Evolutionary conservation across 1,284 basidiomycete species (phyloP).

Genomic region (Baeospora myosura): DNA sequence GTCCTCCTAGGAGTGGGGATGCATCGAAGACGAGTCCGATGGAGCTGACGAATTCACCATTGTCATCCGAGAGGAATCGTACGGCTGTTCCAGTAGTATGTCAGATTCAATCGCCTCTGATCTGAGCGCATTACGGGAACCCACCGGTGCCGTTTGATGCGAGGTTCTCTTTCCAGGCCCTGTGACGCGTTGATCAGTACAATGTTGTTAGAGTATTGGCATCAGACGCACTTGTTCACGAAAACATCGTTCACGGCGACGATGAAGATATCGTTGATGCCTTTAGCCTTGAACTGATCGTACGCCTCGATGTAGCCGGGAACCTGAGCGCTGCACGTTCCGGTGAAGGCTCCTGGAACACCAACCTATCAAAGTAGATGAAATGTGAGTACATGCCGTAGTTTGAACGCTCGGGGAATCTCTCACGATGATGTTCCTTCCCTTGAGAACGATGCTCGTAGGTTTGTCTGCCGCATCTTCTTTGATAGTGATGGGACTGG

Average conservation of each 20-base stretch:
- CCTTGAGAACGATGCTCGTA: constrained; percentile 45
- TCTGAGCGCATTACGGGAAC: constrained; percentile 16
- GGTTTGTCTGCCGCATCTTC: constrained; percentile 50
- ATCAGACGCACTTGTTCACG: constrained; percentile 42
- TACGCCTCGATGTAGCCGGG: constrained; percentile 59
- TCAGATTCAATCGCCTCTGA: too few relatives aligned
- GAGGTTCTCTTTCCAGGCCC: constrained; percentile 68
- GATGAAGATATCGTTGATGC: constrained; percentile 63
- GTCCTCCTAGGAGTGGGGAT: constrained; percentile 49
- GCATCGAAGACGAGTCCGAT: constrained; percentile 65
- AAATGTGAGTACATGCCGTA: constrained; percentile 7
- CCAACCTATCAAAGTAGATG: constrained; percentile 34
- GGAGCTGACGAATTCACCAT: constrained; percentile 46
- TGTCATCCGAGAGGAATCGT: constrained; percentile 65
- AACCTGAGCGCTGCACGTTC: constrained; percentile 22
- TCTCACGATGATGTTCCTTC: constrained; percentile 67
- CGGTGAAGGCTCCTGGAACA: constrained; percentile 59
- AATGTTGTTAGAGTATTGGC: not conserved
- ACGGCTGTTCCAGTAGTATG: constrained; percentile 33
- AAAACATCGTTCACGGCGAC: constrained; percentile 70
- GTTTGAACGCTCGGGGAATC: constrained; percentile 24
- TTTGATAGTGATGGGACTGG: constrained; percentile 39
- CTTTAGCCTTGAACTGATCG: constrained; percentile 60
- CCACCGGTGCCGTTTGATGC: constrained; percentile 45
- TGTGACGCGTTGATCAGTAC: constrained; percentile 15